phyloP scores from a whole-genome alignment of 176 grass and related monocot genomes.

The Oryza brachyantha region DNA sequence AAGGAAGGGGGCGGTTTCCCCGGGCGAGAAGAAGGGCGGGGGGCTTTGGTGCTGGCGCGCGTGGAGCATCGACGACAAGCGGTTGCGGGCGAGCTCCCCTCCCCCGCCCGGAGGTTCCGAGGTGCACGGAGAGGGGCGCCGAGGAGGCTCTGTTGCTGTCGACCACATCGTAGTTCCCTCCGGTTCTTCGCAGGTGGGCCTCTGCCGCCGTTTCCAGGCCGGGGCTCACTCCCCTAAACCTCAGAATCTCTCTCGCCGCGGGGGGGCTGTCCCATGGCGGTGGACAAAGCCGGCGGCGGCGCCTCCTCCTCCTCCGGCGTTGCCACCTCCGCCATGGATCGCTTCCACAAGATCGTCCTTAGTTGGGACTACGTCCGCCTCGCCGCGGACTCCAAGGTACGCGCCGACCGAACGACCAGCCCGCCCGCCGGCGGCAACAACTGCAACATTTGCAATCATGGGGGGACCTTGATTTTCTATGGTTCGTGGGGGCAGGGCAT shows the following conservation, averaged over 20 bases:
- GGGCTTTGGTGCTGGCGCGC: too few relatives aligned
- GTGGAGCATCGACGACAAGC: too few relatives aligned
- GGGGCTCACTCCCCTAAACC: constrained; percentile 1
- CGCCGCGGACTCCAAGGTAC: constrained; percentile 64
- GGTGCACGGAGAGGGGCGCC: too few relatives aligned
- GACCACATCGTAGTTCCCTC: too few relatives aligned
- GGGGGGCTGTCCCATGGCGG: constrained; percentile 39
- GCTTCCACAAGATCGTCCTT: constrained; percentile 79
- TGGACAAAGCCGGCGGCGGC: constrained; percentile 41
- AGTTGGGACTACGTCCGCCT: constrained; percentile 90
- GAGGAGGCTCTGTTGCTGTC: too few relatives aligned
- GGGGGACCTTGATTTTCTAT: background rate
- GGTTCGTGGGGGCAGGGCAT: constrained; percentile 29
- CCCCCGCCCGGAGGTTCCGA: too few relatives aligned
- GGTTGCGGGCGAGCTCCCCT: too few relatives aligned
- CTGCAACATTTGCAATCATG: background rate
- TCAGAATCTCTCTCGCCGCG: constrained; percentile 3
- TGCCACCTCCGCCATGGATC: constrained; percentile 37
- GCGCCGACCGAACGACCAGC: too few relatives aligned
- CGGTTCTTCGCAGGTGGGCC: too few relatives aligned
- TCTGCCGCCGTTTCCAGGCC: too few relatives aligned
- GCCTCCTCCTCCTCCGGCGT: constrained; percentile 26
- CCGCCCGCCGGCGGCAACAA: background rate
- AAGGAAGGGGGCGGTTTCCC: too few relatives aligned
- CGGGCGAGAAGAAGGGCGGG: too few relatives aligned